These are phyloP conservation scores for Dactylellina drechsleri DNA, from an alignment of 2,329 filamentous ascomycete species.

Conservation along the genomic window DNA sequence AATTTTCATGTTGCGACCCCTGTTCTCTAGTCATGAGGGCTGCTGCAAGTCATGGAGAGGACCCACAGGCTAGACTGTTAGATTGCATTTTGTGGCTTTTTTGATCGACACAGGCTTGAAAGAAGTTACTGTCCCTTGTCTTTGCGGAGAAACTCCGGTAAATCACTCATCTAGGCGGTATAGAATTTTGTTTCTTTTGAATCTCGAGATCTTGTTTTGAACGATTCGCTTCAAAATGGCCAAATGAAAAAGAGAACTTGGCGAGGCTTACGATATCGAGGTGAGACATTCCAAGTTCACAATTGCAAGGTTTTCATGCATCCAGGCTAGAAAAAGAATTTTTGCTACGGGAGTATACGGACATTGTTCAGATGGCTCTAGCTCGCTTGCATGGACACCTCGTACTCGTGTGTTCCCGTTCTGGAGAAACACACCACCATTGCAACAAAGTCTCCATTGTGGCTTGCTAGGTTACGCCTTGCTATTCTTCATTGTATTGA, in stretches of 20 bases:
- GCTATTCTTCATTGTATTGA: slow-evolving; percentile 10
- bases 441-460: slow-evolving; percentile 13
- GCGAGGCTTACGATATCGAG: background rate
- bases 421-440: slow-evolving; percentile 38
- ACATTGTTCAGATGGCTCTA: slow-evolving; percentile 10
- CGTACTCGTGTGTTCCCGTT: slow-evolving; percentile 54
- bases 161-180: slow-evolving; percentile 36
- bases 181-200: background rate
- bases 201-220: background rate
- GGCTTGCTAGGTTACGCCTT: slow-evolving; percentile 36
- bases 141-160: slow-evolving; percentile 55
- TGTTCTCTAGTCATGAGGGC: slow-evolving; percentile 52
- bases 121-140: slow-evolving; percentile 24
- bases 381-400: slow-evolving; percentile 48
- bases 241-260: slow-evolving; percentile 8
- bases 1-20: slow-evolving; percentile 33
- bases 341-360: background rate
- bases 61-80: slow-evolving; percentile 38
- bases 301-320: background rate
- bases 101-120: slow-evolving; percentile 54
- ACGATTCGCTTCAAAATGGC: background rate
- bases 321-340: too few relatives aligned
- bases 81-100: slow-evolving; percentile 54
- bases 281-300: slow-evolving; percentile 1
- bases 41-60: slow-evolving; percentile 52